Conservation (phyloP, 2,329 filamentous ascomycete genomes). For the Diplodia sapinea region DNA sequence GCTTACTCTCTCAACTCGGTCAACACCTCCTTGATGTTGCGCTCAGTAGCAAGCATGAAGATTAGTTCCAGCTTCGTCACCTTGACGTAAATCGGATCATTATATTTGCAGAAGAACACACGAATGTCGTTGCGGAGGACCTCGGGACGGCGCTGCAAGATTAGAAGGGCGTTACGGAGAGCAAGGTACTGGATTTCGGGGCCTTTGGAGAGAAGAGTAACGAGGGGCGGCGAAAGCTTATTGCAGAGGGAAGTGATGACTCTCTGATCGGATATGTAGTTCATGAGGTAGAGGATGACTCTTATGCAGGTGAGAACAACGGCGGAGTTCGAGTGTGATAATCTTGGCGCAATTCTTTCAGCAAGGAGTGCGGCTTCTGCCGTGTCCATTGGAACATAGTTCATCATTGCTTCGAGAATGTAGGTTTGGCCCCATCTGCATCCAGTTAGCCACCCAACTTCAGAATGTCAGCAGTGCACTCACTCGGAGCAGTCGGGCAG, state of each 20-base stretch:
- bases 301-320: slow-evolving; percentile 96
- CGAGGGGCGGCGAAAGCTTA: slow-evolving; percentile 92
- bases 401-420: slow-evolving; percentile 96
- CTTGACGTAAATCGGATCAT: slow-evolving; percentile 99
- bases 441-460: slow-evolving; percentile 35
- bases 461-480: slow-evolving; percentile 44
- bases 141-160: slow-evolving; percentile 89
- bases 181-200: slow-evolving; percentile 98
- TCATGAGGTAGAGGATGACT: slow-evolving; percentile 97
- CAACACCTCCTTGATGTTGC: slow-evolving; percentile 93
- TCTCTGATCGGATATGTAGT: slow-evolving; percentile 93
- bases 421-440: slow-evolving; percentile 96
- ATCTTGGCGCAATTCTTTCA: slow-evolving; percentile 90
- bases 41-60: slow-evolving; percentile 96
- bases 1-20: slow-evolving; percentile 86
- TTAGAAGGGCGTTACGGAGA: slow-evolving; percentile 88
- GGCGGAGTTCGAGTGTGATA: slow-evolving; percentile 95
- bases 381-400: slow-evolving; percentile 91
- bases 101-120: slow-evolving; percentile 99
- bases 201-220: slow-evolving; percentile 93
- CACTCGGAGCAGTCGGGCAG: slow-evolving; percentile 96
- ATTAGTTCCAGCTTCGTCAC: slow-evolving; percentile 98
- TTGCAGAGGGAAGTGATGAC: slow-evolving; percentile 85
- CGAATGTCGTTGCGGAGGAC: slow-evolving; percentile 95
- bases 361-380: slow-evolving; percentile 87